Evolutionary conservation across 768 basidiomycete species (phyloP).

Genomic region (Lentinula boryana): DNA sequence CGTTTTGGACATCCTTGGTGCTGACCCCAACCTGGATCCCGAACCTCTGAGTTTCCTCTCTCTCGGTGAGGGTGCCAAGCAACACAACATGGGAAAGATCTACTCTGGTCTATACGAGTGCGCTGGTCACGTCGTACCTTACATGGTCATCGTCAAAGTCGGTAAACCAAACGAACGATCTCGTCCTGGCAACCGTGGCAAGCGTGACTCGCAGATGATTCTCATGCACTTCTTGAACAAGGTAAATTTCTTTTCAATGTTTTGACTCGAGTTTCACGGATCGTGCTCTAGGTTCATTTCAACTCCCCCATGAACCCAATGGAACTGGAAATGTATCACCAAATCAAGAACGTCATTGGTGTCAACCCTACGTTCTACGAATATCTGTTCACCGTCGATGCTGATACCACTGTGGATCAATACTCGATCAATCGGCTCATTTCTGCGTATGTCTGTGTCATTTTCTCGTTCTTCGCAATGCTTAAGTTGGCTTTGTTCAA

Average conservation of each 20-base stretch:
- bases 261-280: constrained; percentile 9
- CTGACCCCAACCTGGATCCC: constrained; percentile 87
- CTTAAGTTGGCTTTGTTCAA: neutral
- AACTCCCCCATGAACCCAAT: constrained; percentile 94
- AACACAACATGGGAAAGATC: constrained; percentile 98
- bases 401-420: constrained; percentile 90
- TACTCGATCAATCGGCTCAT: constrained; percentile 85
- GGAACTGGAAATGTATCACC: constrained; percentile 98
- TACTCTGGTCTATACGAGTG: constrained; percentile 95
- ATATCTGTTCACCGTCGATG: constrained; percentile 89
- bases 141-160: constrained; percentile 86
- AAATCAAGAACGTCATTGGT: constrained; percentile 99
- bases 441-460: constrained; percentile 66
- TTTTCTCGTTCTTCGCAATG: neutral
- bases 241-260: constrained; percentile 31
- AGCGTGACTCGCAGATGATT: constrained; percentile 95
- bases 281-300: constrained; percentile 75
- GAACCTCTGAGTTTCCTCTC: constrained; percentile 93
- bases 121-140: constrained; percentile 93
- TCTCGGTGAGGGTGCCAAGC: constrained; percentile 90
- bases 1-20: constrained; percentile 93
- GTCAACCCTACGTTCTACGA: constrained; percentile 99
- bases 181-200: constrained; percentile 95
- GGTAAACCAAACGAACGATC: constrained; percentile 93
- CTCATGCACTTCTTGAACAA: constrained; percentile 98